phyloP scores from a whole-genome alignment of 805 yeast genomes.

The Cyberlindnera bimundalis region DNA sequence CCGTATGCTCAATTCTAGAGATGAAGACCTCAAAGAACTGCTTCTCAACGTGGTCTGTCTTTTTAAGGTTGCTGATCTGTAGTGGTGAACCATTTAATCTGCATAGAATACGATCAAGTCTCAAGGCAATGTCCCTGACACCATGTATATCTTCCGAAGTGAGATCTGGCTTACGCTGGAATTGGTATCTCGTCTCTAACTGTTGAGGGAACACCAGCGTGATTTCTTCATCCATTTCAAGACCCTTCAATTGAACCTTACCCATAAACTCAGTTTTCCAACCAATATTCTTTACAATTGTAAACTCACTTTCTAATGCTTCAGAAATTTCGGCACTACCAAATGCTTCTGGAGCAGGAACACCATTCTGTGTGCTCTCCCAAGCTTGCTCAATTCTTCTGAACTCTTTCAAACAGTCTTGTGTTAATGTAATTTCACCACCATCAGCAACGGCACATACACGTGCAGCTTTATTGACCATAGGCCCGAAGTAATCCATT shows the following conservation, averaged over 20 bases:
- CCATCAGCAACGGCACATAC: slow-evolving; percentile 96
- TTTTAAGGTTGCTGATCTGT: slow-evolving; percentile 25
- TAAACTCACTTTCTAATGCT: slow-evolving; percentile 62
- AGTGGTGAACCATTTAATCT: slow-evolving; percentile 41
- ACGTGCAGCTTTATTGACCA: slow-evolving; percentile 94
- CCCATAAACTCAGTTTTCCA: slow-evolving; percentile 70
- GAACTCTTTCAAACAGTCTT: slow-evolving; percentile 76
- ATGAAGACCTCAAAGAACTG: slow-evolving; percentile 60
- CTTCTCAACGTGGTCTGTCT: slow-evolving; percentile 40
- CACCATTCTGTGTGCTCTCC: slow-evolving; percentile 17
- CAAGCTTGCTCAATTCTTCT: slow-evolving; percentile 41
- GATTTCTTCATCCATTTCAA: slow-evolving; percentile 87
- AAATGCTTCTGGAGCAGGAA: slow-evolving; percentile 38
- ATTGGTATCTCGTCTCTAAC: slow-evolving; percentile 57
- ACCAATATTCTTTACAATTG: slow-evolving; percentile 63
- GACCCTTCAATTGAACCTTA: slow-evolving; percentile 85
- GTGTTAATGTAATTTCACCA: slow-evolving; percentile 89
- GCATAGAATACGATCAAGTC: slow-evolving; percentile 58
- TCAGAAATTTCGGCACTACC: slow-evolving; percentile 47
- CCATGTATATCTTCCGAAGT: slow-evolving; percentile 41
- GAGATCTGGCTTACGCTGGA: slow-evolving; percentile 33
- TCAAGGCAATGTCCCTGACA: slow-evolving; percentile 51
- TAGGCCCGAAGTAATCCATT: slow-evolving; percentile 99
- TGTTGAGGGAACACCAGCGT: slow-evolving; percentile 72
- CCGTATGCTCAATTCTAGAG: slow-evolving; percentile 64